Percentiles rank a stretch among this genome's conserved stretches.
These are phyloP conservation scores for Fusarium foetens DNA, from an alignment of 2,329 filamentous ascomycete species.

Conservation along the genomic window DNA sequence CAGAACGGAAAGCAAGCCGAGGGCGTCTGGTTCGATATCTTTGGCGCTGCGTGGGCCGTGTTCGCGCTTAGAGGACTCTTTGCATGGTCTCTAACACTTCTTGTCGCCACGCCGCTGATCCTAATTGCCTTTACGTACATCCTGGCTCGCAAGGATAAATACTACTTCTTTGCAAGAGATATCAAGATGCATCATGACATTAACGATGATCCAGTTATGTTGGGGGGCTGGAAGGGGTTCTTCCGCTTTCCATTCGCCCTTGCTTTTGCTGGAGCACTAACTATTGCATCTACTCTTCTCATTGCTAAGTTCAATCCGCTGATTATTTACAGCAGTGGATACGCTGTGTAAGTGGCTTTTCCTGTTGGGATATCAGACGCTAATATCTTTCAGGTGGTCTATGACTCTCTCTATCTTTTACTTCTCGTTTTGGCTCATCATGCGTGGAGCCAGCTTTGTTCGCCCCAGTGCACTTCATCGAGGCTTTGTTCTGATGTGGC, in stretches of 20 bases:
- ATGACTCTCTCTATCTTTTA: conserved; percentile 88
- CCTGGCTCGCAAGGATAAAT: conserved; percentile 78
- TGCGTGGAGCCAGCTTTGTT: conserved; percentile 79
- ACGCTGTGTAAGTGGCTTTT: conserved; percentile 68
- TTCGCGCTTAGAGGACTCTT: conserved; percentile 86
- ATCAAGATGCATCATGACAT: conserved; percentile 66
- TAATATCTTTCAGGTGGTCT: conserved; percentile 67
- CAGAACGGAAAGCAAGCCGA: conserved; percentile 72
- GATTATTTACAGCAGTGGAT: conserved; percentile 90
- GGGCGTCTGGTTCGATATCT: conserved; percentile 94
- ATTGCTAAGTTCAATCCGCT: conserved; percentile 86
- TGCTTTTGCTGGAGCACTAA: conserved; percentile 71
- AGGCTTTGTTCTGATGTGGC: conserved; percentile 83
- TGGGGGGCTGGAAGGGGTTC: conserved; percentile 84
- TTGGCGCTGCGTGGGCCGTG: conserved; percentile 81
- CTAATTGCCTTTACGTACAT: conserved; percentile 75
- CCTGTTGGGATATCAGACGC: background rate
- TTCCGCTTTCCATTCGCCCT: conserved; percentile 86
- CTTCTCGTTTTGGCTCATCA: conserved; percentile 82
- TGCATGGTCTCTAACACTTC: conserved; percentile 83
- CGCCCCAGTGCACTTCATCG: conserved; percentile 89
- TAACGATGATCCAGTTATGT: conserved; percentile 67
- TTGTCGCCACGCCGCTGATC: conserved; percentile 81
- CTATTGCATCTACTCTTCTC: conserved; percentile 78
- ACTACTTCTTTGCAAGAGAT: conserved; percentile 82